Conservation (phyloP, 2,329 filamentous ascomycete species). For the Fonsecaea monophora region DNA sequence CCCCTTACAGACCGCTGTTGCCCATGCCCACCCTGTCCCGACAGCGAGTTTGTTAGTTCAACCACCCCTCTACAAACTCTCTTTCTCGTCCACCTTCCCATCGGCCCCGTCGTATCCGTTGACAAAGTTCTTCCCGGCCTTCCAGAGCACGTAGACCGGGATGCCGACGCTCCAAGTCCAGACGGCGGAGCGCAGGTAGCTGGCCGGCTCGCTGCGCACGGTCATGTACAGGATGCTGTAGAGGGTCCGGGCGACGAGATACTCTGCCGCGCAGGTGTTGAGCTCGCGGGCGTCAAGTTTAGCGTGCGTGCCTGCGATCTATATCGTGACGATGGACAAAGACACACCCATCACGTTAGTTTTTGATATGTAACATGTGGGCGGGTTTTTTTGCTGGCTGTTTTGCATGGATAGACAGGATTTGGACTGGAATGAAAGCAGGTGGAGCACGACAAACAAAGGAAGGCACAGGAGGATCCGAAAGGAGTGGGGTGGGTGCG, state of each 20-base stretch:
- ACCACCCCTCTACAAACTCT: neutral
- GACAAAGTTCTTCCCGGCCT: slow-evolving; percentile 41
- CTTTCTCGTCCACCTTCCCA: neutral
- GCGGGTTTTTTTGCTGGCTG: neutral
- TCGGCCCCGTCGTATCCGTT: neutral
- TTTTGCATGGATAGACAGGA: too few relatives aligned
- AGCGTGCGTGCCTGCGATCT: slow-evolving; percentile 46
- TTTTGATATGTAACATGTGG: neutral
- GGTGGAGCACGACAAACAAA: neutral
- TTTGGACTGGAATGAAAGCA: too few relatives aligned
- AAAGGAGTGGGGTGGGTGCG: too few relatives aligned
- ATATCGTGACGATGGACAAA: neutral
- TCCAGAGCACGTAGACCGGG: slow-evolving; percentile 44
- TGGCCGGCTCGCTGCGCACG: slow-evolving; percentile 43
- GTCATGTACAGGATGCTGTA: slow-evolving; percentile 48
- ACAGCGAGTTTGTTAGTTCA: too few relatives aligned
- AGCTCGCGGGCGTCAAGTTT: slow-evolving; percentile 44
- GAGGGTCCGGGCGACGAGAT: slow-evolving; percentile 43
- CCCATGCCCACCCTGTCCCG: neutral
- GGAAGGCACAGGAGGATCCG: neutral
- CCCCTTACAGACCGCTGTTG: neutral
- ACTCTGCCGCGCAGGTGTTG: slow-evolving; percentile 45
- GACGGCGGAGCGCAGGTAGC: slow-evolving; percentile 45
- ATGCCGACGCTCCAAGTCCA: slow-evolving; percentile 46
- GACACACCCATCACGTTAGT: neutral